Percentiles rank a stretch among this genome's conserved stretches.
Conservation (phyloP, 495 filamentous ascomycete genomes). For the Diplogelasinospora grovesii region DNA sequence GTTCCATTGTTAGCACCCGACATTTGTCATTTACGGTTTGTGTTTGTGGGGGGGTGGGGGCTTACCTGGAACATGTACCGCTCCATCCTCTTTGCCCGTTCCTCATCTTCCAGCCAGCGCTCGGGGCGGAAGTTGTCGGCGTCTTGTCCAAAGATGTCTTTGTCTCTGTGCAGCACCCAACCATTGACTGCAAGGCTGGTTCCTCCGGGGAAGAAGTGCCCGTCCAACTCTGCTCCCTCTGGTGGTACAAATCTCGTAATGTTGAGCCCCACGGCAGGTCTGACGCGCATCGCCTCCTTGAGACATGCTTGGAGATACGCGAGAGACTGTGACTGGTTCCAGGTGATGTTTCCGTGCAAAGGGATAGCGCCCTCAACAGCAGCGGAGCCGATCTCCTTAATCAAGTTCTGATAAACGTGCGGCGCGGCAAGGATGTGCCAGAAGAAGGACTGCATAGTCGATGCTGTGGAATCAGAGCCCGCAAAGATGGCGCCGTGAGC, state of each 20-base stretch:
- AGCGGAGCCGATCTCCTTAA: slow-evolving; percentile 40
- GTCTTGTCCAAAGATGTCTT: slow-evolving; percentile 54
- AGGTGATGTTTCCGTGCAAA: slow-evolving; percentile 36
- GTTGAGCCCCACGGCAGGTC: slow-evolving; percentile 53
- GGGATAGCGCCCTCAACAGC: slow-evolving; percentile 31
- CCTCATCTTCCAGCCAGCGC: slow-evolving; percentile 54
- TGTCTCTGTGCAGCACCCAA: slow-evolving; percentile 47
- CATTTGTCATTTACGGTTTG: neutral
- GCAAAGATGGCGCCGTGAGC: slow-evolving; percentile 52
- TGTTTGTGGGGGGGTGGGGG: too few relatives aligned
- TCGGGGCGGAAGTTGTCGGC: slow-evolving; percentile 57
- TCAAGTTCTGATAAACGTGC: slow-evolving; percentile 35
- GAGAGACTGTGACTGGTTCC: slow-evolving; percentile 40
- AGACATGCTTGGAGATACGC: slow-evolving; percentile 59
- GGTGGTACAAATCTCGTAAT: slow-evolving; percentile 46
- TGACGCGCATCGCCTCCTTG: slow-evolving; percentile 60
- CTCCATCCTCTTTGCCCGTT: slow-evolving; percentile 40
- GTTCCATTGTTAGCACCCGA: neutral
- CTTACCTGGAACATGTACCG: slow-evolving; percentile 45
- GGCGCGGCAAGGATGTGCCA: slow-evolving; percentile 44
- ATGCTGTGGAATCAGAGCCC: slow-evolving; percentile 58
- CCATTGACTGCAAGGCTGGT: slow-evolving; percentile 47
- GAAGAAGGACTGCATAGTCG: slow-evolving; percentile 50
- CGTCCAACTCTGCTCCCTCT: slow-evolving; percentile 49
- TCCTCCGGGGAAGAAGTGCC: slow-evolving; percentile 45